Evolutionary conservation across 805 yeast species (phyloP).

Genomic region (Candida montana): DNA sequence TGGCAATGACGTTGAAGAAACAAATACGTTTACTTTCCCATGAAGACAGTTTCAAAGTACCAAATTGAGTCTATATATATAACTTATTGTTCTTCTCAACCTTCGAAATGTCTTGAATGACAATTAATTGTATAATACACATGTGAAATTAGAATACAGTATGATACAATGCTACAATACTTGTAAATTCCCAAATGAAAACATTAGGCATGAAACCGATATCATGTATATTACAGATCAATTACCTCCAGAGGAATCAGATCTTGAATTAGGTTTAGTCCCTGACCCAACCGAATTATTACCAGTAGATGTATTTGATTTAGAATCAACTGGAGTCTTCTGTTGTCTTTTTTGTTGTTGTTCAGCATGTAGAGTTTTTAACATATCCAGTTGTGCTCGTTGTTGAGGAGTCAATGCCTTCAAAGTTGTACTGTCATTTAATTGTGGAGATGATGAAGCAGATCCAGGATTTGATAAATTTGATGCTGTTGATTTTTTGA

Average conservation of each 20-base stretch:
- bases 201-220: too few relatives aligned
- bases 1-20: constrained; percentile 46
- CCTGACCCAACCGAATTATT: background rate
- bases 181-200: too few relatives aligned
- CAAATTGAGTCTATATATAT: too few relatives aligned
- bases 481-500: constrained; percentile 19
- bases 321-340: background rate
- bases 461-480: background rate
- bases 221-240: too few relatives aligned
- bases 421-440: constrained; percentile 7
- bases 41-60: background rate
- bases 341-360: constrained; percentile 24
- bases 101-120: too few relatives aligned
- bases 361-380: constrained; percentile 23
- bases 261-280: background rate
- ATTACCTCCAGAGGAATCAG: constrained; percentile 1
- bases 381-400: constrained; percentile 25
- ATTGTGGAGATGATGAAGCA: constrained; percentile 11
- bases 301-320: background rate
- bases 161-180: too few relatives aligned
- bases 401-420: constrained; percentile 25
- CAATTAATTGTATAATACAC: too few relatives aligned
- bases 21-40: constrained; percentile 47
- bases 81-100: too few relatives aligned
- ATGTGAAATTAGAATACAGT: too few relatives aligned